Base-by-base conservation (phyloP, 768 basidiomycete genomes). In the Fomitopsis serialis region DNA sequence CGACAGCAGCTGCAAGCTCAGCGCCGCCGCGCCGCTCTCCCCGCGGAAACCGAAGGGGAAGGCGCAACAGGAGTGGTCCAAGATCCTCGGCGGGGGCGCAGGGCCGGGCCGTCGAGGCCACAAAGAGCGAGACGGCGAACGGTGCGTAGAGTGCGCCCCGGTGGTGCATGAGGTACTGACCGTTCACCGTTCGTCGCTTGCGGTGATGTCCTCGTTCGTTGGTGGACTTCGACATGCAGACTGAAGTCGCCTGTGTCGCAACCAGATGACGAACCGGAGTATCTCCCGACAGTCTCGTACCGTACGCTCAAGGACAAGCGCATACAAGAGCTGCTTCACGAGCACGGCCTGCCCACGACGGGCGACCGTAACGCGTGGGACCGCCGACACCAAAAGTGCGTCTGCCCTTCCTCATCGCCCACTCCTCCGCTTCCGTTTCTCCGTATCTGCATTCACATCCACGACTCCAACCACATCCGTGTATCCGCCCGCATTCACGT, bases 241-340 rank as follows among this genome's bases (percentile, higher is more conserved):
- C 29, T 42, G 19, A 45, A 36, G 34, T 35, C 34, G 8, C 34
- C 34, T 8, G 8, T 9, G 51, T 53, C 24, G 5, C 11, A 48
- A 56, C 54, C 45, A 3, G 74, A 72, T 25, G 64, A 72, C 2
- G 68, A 67, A 35, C 76, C 73, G 0, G 68, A 65, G 37, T 78
- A 74, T 0, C 68, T 89, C 37, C 85, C 87, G 3, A 85, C 85
- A 59, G 76, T 77, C 22, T 78, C 84, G 0, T 89, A 89, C 59
- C 74, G 74, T 12, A 78, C 80, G 11, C 66, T 88, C 46, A 87
- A 81, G 60, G 84, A 85, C 47, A 78, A 74, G 60, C 73, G 77
- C 36, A 61, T 89, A 17, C 79, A 74, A 56, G 81, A 82, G 12
- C 74, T 82, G 60, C 70, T 89, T 11, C 46, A 57, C 1, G 74